Evolutionary conservation across 116 monocot species (phyloP).

Genomic region (Papilionanthe hybrid): DNA sequence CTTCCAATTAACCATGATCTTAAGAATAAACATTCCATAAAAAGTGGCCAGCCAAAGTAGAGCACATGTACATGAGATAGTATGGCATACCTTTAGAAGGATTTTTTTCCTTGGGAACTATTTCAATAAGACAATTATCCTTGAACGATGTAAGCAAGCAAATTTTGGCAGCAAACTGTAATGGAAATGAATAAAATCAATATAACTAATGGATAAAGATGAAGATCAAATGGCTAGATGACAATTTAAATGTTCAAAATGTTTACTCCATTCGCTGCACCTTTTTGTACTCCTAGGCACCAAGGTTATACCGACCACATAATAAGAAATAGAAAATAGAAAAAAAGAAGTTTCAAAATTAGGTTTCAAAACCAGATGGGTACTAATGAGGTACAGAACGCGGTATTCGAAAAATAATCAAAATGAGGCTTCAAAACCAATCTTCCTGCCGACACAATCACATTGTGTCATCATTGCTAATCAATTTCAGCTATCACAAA

Average conservation of each 20-base stretch:
- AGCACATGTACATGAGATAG: background rate
- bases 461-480: too few species aligned
- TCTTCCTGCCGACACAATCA: too few species aligned
- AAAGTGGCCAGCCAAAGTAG: too few species aligned
- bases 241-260: slow-evolving; percentile 4
- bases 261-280: background rate
- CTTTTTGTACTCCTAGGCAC: background rate
- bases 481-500: too few species aligned
- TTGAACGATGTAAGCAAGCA: slow-evolving; percentile 82
- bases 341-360: background rate
- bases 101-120: slow-evolving; percentile 57
- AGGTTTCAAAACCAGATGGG: background rate
- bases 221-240: background rate
- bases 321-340: background rate
- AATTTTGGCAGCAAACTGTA: slow-evolving; percentile 79
- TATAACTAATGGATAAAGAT: background rate
- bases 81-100: slow-evolving; percentile 53
- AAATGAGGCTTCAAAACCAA: too few species aligned
- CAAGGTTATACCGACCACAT: background rate
- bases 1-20: background rate
- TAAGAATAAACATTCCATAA: background rate
- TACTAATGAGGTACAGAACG: too few species aligned
- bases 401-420: background rate
- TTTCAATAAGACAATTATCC: slow-evolving; percentile 74
- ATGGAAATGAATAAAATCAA: background rate